Percentiles rank a stretch among this genome's conserved stretches.
phyloP scores from a whole-genome alignment of 169 alveolate species.

The Plasmodium gonderi region DNA sequence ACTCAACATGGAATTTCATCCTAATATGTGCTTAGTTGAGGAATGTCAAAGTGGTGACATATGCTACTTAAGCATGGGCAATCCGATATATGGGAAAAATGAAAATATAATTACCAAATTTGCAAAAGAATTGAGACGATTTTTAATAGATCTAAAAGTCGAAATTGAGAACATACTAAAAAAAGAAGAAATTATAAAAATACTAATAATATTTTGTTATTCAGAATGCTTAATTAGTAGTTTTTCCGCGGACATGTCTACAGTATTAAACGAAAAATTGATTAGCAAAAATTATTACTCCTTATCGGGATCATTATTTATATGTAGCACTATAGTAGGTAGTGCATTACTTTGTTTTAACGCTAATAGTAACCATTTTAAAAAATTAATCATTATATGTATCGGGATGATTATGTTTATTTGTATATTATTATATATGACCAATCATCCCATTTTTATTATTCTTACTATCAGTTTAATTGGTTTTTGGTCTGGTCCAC shows the following conservation, averaged over 20 bases:
- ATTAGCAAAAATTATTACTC: conserved; percentile 18
- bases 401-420: conserved; percentile 34
- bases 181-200: conserved; percentile 23
- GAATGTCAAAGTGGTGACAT: neutral
- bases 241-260: conserved; percentile 60
- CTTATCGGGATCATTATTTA: conserved; percentile 34
- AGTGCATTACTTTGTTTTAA: conserved; percentile 34
- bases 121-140: conserved; percentile 9
- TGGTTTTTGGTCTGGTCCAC: conserved; percentile 58
- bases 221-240: conserved; percentile 65
- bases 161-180: conserved; percentile 35
- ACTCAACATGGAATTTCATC: neutral
- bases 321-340: conserved; percentile 22
- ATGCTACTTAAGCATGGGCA: conserved; percentile 1
- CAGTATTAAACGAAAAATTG: conserved; percentile 28
- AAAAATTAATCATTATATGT: conserved; percentile 17
- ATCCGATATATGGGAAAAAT: neutral
- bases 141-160: conserved; percentile 7
- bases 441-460: conserved; percentile 2
- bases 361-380: conserved; percentile 24
- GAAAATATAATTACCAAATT: neutral
- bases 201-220: conserved; percentile 36
- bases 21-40: neutral
- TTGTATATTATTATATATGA: conserved; percentile 16
- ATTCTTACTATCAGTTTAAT: conserved; percentile 21